Conservation (phyloP, 805 yeast genomes). For the Debaryomyces castellii region DNA sequence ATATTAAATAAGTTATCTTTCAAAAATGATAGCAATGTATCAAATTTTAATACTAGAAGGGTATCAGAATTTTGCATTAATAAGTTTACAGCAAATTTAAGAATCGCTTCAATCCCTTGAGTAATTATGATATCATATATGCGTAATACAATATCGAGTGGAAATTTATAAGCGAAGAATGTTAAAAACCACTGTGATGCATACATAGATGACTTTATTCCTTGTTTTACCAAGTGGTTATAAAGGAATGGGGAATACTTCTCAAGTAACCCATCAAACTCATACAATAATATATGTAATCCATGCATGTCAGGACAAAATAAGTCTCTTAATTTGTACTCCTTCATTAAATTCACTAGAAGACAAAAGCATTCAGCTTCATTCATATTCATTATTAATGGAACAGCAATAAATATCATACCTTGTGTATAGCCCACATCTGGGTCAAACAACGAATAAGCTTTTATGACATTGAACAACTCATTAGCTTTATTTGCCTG, state of each 20-base stretch:
- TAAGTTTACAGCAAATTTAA: conserved; percentile 81
- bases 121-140: conserved; percentile 86
- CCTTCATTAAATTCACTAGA: conserved; percentile 78
- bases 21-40: conserved; percentile 69
- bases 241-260: conserved; percentile 69
- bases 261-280: conserved; percentile 85
- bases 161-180: conserved; percentile 91
- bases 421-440: conserved; percentile 99
- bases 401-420: conserved; percentile 90
- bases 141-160: conserved; percentile 81
- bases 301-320: conserved; percentile 94
- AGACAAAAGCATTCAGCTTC: conserved; percentile 86
- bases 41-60: conserved; percentile 67
- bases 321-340: conserved; percentile 74
- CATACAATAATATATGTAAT: conserved; percentile 77
- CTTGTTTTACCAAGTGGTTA: conserved; percentile 79
- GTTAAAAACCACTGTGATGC: conserved; percentile 98
- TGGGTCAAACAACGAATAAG: conserved; percentile 80
- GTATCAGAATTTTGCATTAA: conserved; percentile 66
- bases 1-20: conserved; percentile 77
- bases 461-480: conserved; percentile 73
- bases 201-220: conserved; percentile 90
- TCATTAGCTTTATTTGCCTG: conserved; percentile 59
- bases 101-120: conserved; percentile 85
- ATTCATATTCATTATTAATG: conserved; percentile 74